These are phyloP conservation scores for Sergeia podlipaevii DNA, from an alignment of 208 protist genomes.

Conservation along the genomic window DNA sequence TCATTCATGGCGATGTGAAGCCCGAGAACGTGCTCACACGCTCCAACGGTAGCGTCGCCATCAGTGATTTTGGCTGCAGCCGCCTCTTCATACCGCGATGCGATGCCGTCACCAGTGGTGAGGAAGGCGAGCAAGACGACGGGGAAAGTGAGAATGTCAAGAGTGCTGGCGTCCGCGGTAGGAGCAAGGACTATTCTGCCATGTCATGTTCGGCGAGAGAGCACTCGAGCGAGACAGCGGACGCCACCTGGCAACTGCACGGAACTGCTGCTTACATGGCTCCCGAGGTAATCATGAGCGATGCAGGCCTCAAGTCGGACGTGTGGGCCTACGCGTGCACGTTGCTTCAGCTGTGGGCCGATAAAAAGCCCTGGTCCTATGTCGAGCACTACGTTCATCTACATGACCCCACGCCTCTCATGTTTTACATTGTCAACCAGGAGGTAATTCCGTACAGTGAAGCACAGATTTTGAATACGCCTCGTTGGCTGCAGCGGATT, in stretches of 20 bases:
- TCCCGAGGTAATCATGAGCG: constrained; percentile 50
- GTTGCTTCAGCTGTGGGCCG: constrained; percentile 47
- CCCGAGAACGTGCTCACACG: constrained; percentile 71
- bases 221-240: too few species aligned
- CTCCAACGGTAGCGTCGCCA: constrained; percentile 59
- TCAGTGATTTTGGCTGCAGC: constrained; percentile 74
- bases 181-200: constrained; percentile 8
- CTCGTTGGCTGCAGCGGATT: constrained; percentile 54
- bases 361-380: constrained; percentile 32
- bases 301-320: constrained; percentile 52
- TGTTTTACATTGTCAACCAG: constrained; percentile 55
- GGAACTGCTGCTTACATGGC: constrained; percentile 74
- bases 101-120: constrained; percentile 10
- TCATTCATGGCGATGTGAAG: constrained; percentile 73
- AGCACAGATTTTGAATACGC: constrained; percentile 23
- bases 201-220: background rate
- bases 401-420: constrained; percentile 39
- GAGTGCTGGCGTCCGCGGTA: too few species aligned
- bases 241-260: constrained; percentile 12
- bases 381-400: constrained; percentile 11
- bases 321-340: constrained; percentile 68
- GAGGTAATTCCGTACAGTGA: constrained; percentile 35
- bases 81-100: constrained; percentile 16
- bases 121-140: too few species aligned
- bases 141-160: too few species aligned